Base-by-base conservation (phyloP, 2,329 filamentous ascomycete genomes). In the Teratosphaeria viscida region DNA sequence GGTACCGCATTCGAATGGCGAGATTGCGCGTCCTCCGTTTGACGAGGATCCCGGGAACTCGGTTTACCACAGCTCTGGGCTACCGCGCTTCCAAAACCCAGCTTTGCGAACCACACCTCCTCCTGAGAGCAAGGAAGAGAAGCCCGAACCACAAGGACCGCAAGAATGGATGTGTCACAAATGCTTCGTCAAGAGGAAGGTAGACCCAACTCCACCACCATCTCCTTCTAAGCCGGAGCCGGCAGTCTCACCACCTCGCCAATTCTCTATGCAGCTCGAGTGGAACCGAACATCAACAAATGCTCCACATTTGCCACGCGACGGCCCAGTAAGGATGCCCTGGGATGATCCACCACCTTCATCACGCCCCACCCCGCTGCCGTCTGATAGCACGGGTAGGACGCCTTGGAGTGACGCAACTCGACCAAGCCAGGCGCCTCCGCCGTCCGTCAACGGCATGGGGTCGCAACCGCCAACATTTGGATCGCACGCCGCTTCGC, bases 131-230 rank as follows among this genome's bases (percentile, higher is more conserved):
- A 62, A 64, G 27, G 54, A 58, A 26, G 54, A 61, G 12, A 61
- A 60, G 32, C 52, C 55, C 6, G 62, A 59, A 49, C 23, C 57
- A 10, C 61, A 60, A 54, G 55, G 12, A 39, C 63, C 60, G 26
- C 61, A 62, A 37, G 66, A 66, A 5, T 78, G 74, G 56, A 63
- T 78, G n/a, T 80, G 78, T 61, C 76, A 79, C 64, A 79, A 78
- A 61, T 80, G 78, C 62, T 76, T 79, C 63, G 74, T 77, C 70
- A 76, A 75, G 66, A 75, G 73, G 62, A 71, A 75, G 61, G 69
- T 76, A 56, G 71, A 70, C 57, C 69, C 68, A 11, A 70, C 68
- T 12, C 69, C 71, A n/a, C 69, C 71, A 16, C 64, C 71, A 49
- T 68, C 76, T 16, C 71, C 72, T 56, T 70, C 68, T 54, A 39